Evolutionary conservation across 441 rosid species (phyloP), one percentile per base, ranked within the genome.

Genomic region (Gossypium trilobum): DNA sequence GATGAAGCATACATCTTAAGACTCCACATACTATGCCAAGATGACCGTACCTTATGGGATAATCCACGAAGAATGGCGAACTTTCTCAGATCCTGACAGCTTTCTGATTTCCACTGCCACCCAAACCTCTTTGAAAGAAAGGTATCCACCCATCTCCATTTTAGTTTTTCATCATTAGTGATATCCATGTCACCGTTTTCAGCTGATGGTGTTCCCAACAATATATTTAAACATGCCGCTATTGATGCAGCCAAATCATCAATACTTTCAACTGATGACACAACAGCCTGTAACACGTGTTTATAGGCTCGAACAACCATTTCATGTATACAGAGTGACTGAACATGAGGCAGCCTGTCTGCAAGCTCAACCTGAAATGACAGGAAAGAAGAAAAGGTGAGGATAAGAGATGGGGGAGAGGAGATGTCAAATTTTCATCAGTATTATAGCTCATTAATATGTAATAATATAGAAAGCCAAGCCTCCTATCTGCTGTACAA

Each of bases 301-400:
- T 89, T 89, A 77, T 89, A 88, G 48, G 95, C 91, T 63, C 92
- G 91, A 79, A 89, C 83, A 78, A 89, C 81, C 92, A 89, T 89
- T 84, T 89, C 95, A 76, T 88, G 91, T 65, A 87, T 79, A 76
- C 95, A 89, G 80, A 89, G 87, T 36, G 91, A 89, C 77, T 88
- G 92, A 76, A 89, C 95, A 75, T 89, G 95, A 74, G 95, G 92
- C 46, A 89, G 88, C 75, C 88, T 89, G 42, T 88, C 95, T 55
- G 92, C 89, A 58, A 89, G 86, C 74, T 88, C 95, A 71, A 89
- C 95, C 95, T 89, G 79, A 63, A 52, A 79, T 36, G 27, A 50
- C 2, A 48, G 25, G 16, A 64, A 69, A 7, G 1, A 16, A 52
- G 70, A 46, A 69, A 71, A 60, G 73, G 11, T 13, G 22, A 20